Evolutionary conservation across 2,329 filamentous ascomycete species (phyloP).

Genomic region (Xylariomycetidae sp.): DNA sequence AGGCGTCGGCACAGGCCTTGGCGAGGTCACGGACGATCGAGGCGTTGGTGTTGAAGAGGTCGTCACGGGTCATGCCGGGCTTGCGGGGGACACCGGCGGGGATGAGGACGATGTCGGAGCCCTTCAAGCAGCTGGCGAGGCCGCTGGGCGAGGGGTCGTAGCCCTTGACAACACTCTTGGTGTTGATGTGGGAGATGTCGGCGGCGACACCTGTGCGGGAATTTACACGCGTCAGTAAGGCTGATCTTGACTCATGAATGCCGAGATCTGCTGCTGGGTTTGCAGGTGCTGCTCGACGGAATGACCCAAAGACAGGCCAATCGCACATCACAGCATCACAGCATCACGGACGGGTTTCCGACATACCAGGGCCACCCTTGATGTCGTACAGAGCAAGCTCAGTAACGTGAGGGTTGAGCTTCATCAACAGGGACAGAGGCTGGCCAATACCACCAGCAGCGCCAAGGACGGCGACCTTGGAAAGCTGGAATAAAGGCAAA

Average conservation of each 20-base stretch:
- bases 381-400: constrained; percentile 98
- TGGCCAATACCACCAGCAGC: constrained; percentile 97
- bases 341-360: constrained; percentile 5
- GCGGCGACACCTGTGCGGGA: constrained; percentile 76
- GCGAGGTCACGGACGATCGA: constrained; percentile 98
- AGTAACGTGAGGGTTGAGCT: constrained; percentile 93
- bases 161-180: constrained; percentile 89
- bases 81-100: constrained; percentile 98
- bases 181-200: constrained; percentile 98
- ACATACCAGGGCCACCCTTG: constrained; percentile 82
- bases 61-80: constrained; percentile 99
- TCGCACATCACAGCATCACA: too few species aligned
- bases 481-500: constrained; percentile 53
- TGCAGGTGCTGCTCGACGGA: too few species aligned
- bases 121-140: constrained; percentile 75
- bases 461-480: constrained; percentile 96
- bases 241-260: constrained; percentile 1
- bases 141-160: constrained; percentile 73
- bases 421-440: constrained; percentile 93
- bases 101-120: constrained; percentile 90
- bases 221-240: constrained; percentile 3
- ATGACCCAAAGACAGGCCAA: too few species aligned
- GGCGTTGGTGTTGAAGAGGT: constrained; percentile 99
- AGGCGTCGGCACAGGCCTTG: constrained; percentile 84
- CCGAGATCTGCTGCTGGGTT: too few species aligned